Conservation (phyloP, 2,329 filamentous ascomycete genomes). For the Verticillium alfalfae region DNA sequence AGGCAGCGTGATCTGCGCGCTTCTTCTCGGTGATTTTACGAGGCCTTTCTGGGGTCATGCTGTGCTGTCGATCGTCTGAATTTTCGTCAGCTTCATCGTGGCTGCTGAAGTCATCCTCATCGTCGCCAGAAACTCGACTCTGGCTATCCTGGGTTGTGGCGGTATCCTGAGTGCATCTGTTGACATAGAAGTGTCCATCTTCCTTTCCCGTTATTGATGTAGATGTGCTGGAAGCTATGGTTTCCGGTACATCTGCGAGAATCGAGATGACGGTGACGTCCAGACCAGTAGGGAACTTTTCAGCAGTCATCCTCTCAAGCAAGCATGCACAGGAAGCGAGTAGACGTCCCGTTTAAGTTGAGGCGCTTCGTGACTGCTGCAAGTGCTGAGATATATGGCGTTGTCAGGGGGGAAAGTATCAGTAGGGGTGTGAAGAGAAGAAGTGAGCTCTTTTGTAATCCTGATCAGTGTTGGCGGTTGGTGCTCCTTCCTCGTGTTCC, state of each 20-base stretch:
- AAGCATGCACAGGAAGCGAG: no score
- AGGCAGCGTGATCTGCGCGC: constrained; percentile 42
- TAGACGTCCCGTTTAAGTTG: no score
- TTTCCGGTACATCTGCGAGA: no score
- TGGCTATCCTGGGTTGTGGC: not conserved
- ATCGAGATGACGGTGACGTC: no score
- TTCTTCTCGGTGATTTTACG: constrained; percentile 40
- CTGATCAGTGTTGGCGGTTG: no score
- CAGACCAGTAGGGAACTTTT: no score
- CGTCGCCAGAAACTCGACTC: not conserved
- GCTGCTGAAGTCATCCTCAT: not conserved
- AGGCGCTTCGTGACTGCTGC: no score
- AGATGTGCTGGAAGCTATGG: not conserved
- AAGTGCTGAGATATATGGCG: no score
- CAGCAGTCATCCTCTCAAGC: no score
- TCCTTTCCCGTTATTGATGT: not conserved
- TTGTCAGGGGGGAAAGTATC: not conserved
- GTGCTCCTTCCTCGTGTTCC: no score
- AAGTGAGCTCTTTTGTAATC: no score
- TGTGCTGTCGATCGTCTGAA: constrained; percentile 16
- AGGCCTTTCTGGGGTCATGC: constrained; percentile 21
- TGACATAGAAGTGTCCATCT: not conserved
- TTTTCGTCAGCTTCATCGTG: constrained; percentile 6
- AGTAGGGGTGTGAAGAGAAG: no score
- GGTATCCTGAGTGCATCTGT: not conserved